Evolutionary conservation across 495 filamentous ascomycete species (phyloP).

Genomic region (Emericellopsis terricola): DNA sequence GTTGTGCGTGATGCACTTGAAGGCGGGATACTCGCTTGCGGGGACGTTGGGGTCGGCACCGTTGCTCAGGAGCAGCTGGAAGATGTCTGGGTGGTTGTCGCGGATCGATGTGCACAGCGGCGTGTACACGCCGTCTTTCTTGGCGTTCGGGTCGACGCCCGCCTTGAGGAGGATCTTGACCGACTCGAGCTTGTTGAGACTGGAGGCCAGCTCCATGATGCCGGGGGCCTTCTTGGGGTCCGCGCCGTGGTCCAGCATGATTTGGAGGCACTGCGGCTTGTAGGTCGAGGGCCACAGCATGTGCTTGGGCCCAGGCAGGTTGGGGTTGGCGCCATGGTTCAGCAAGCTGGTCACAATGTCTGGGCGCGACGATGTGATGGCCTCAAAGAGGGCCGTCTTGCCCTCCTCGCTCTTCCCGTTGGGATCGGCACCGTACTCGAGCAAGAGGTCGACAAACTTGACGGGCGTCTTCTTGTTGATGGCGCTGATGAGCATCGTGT

Average conservation of each 20-base stretch:
- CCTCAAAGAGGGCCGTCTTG: slow-evolving; percentile 27
- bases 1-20: slow-evolving; percentile 37
- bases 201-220: slow-evolving; percentile 28
- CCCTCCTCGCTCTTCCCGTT: slow-evolving; percentile 32
- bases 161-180: slow-evolving; percentile 31
- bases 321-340: slow-evolving; percentile 14
- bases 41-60: slow-evolving; percentile 34
- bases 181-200: slow-evolving; percentile 27
- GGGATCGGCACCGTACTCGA: slow-evolving; percentile 28
- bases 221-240: slow-evolving; percentile 24
- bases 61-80: slow-evolving; percentile 26
- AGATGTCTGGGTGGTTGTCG: slow-evolving; percentile 30
- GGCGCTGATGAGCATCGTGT: slow-evolving; percentile 25
- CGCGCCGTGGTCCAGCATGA: slow-evolving; percentile 24
- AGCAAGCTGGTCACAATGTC: slow-evolving; percentile 13
- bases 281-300: slow-evolving; percentile 28
- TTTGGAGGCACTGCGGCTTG: slow-evolving; percentile 18
- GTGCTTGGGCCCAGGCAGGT: slow-evolving; percentile 31
- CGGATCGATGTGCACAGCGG: slow-evolving; percentile 38
- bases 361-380: slow-evolving; percentile 16
- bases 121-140: slow-evolving; percentile 38
- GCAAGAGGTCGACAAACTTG: slow-evolving; percentile 25
- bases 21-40: slow-evolving; percentile 34
- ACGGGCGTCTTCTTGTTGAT: slow-evolving; percentile 25
- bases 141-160: slow-evolving; percentile 30